Conservation (phyloP, 202 grass and related monocot genomes). For the Sporobolus alterniflorus region DNA sequence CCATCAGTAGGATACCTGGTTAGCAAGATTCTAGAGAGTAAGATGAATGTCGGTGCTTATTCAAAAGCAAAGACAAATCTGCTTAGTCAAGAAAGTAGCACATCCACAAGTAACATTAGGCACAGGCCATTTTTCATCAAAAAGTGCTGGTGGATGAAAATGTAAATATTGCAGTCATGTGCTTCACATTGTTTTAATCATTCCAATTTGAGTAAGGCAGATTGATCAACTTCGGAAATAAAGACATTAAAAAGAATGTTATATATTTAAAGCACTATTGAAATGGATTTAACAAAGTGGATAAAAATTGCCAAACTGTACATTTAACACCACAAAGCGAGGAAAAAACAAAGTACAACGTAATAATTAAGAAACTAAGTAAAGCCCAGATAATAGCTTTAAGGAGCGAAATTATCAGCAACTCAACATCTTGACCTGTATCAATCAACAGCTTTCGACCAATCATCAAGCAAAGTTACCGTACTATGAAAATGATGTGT, state of each 20-base stretch:
- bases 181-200: no score
- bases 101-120: not conserved
- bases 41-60: not conserved
- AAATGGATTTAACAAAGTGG: slow-evolving; percentile 9
- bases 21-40: not conserved
- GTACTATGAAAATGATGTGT: slow-evolving; percentile 8
- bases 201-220: not conserved
- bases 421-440: slow-evolving; percentile 30
- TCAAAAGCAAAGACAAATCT: not conserved
- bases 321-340: not conserved
- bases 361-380: slow-evolving; percentile 36
- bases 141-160: not conserved
- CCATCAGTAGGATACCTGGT: slow-evolving; percentile 92
- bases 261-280: not conserved
- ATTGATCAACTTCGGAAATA: not conserved
- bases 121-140: not conserved
- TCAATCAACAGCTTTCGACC: slow-evolving; percentile 33
- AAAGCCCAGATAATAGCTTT: slow-evolving; percentile 15
- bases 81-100: not conserved
- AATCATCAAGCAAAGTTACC: slow-evolving; percentile 2
- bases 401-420: slow-evolving; percentile 8
- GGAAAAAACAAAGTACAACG: not conserved
- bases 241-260: not conserved
- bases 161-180: not conserved
- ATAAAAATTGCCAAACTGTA: slow-evolving; percentile 2